Percentiles rank a stretch among this genome's conserved stretches.
phyloP scores from a whole-genome alignment of 768 basidiomycete species.

The Boletus insuetus region DNA sequence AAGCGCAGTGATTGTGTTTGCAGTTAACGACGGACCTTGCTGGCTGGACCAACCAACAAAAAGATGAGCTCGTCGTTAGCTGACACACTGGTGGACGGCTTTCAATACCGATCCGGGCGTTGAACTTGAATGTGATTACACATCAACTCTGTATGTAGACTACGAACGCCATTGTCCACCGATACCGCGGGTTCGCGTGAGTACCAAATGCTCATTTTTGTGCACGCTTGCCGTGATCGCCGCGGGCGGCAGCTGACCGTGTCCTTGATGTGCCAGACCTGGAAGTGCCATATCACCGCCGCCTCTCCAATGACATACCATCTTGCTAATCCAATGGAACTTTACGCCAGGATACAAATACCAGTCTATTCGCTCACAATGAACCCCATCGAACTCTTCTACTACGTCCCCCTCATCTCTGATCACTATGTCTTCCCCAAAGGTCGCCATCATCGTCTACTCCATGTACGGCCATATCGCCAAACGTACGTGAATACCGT shows the following conservation, averaged over 20 bases:
- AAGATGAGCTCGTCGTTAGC: too few species aligned
- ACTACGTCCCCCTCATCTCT: background rate
- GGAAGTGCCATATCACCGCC: background rate
- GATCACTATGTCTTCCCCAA: slow-evolving; percentile 45
- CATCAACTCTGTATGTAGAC: too few species aligned
- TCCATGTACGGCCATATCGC: slow-evolving; percentile 75
- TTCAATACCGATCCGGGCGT: too few species aligned
- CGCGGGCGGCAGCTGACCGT: background rate
- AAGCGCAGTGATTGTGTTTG: too few species aligned
- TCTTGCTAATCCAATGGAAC: background rate
- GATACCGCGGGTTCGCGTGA: slow-evolving; percentile 13
- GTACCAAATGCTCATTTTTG: slow-evolving; percentile 10
- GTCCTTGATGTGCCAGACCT: slow-evolving; percentile 10
- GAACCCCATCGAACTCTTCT: background rate
- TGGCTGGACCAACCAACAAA: too few species aligned
- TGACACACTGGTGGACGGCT: too few species aligned
- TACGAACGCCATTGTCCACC: too few species aligned
- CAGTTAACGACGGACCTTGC: too few species aligned
- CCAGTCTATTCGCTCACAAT: background rate
- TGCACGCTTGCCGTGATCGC: background rate
- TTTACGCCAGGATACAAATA: slow-evolving; percentile 12
- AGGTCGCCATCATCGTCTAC: slow-evolving; percentile 71
- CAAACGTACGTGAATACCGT: slow-evolving; percentile 43
- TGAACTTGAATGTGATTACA: too few species aligned
- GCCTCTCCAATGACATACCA: background rate